Base-by-base conservation (phyloP, 1,284 basidiomycete species). In the Pholiota adiposa region DNA sequence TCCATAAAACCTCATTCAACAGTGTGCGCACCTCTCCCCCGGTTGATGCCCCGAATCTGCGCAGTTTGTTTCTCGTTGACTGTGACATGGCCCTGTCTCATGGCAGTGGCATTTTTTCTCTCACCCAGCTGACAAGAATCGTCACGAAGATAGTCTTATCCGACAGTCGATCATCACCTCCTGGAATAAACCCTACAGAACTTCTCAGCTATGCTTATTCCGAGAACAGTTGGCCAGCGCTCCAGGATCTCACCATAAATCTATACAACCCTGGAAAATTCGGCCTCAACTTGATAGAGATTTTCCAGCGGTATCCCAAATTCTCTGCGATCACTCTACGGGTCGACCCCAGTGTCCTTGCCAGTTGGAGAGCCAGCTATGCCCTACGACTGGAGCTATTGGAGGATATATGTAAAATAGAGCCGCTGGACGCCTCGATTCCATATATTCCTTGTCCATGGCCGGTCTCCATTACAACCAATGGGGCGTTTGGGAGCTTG, bases 211-310 rank as follows among this genome's bases (percentile, higher is more conserved):
- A 27, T 14, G 18, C 27, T 4, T 29, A 50, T 19, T 16, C 34
- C 8, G 33, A 41, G 9, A 19, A 34, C 14, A 25, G 54, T 6
- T 56, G 54, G 54, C 48, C 48, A 3, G 21, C n/a, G 16, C 36
- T 56, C 18, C 33, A 41, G 16, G 54, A 50, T 12, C 31, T 56
- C 12, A 56, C 54, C 29, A n/a, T 56, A 4, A 56, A 56, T 27
- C 23, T 56, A 29, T 46, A 34, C 11, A 25, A 46, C 11, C 3
- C 36, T n/a, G 48, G 9, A n/a, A 19, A 49, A 19, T 21, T n/a
- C 9, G 27, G 36, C 3, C 54, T 36, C 34, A 6, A 21, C 2
- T 49, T 19, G 18, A 34, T 31, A 34, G 5, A 41, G 25, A 14
- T 16, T 4, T 19, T 56, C 25, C 34, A 38, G 21, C 25, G 14